Base-by-base conservation (phyloP, 108 stramenopile species). In the Cyclotella kingstonii region DNA sequence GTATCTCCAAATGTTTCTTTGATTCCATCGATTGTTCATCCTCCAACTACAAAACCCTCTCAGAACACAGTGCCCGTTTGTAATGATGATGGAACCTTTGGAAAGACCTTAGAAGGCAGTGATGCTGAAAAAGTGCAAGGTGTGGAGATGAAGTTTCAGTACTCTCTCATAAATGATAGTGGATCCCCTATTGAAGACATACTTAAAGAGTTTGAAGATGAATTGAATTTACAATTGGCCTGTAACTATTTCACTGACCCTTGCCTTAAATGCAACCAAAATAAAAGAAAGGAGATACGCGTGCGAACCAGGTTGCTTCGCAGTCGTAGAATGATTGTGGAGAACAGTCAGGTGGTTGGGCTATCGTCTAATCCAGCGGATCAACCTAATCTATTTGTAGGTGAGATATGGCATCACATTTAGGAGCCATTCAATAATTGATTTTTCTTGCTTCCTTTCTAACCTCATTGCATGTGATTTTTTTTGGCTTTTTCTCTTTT, bases 31-130 rank as follows among this genome's bases (percentile, higher is more conserved):
- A 19, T 46, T 46, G 50, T 48, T 28, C 27, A 45, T 21, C 21
- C 34, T 22, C 66, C 66, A 39, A 45, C 44, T 57, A 0, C 17
- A 8, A 36, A 31, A 9, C 56, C 55, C 1, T 36, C 56, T 6
- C 1, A 40, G 10, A 18, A 21, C 36, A 6, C 49, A 14, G 48
- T 35, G 18, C 28, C 43, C 12, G 22, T 72, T 45, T 76, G 75
- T 34, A 68, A 68, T 40, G 47, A 36, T 4, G 75, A 76, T 35
- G 75, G 67, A 39, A 40, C 75, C 1, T 60, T 62, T 23, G 75
- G 75, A 48, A 26, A 29, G 9, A 57, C 55, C 6, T 51, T 21
- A 25, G 40, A 12, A 25, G 40, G n/a, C 36, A 11, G 46, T n/a
- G 51, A 12, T 3, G 40, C 22, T 33, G 44, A 42, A 23, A 42